Evolutionary conservation across 805 yeast species (phyloP).

Genomic region (Lipomyces yamadae): DNA sequence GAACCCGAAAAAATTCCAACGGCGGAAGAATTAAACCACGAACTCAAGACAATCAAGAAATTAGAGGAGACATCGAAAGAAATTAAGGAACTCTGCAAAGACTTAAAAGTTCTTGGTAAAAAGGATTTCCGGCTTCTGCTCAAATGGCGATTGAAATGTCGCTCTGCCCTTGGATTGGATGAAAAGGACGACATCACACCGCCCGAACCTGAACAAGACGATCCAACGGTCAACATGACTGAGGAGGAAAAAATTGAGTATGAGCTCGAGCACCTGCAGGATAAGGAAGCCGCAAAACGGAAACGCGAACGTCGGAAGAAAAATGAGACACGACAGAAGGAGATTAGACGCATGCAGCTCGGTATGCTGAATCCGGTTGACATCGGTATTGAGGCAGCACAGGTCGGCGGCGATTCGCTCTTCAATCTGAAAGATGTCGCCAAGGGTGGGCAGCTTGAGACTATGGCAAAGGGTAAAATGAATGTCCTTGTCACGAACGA

Average conservation of each 20-base stretch:
- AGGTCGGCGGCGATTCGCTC: slow-evolving; percentile 73
- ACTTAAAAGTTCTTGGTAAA: slow-evolving; percentile 90
- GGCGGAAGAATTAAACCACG: slow-evolving; percentile 42
- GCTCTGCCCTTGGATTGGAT: slow-evolving; percentile 74
- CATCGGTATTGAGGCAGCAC: slow-evolving; percentile 91
- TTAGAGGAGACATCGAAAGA: slow-evolving; percentile 80
- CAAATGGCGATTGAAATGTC: slow-evolving; percentile 86
- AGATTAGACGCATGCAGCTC: slow-evolving; percentile 90
- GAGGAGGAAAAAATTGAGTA: slow-evolving; percentile 90
- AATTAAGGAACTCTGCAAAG: slow-evolving; percentile 80
- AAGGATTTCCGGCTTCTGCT: slow-evolving; percentile 86
- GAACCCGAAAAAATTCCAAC: slow-evolving; percentile 11
- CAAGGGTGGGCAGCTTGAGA: slow-evolving; percentile 68
- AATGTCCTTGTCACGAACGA: slow-evolving; percentile 50
- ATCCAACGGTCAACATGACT: slow-evolving; percentile 41
- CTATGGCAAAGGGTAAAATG: slow-evolving; percentile 40
- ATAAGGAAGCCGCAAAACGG: slow-evolving; percentile 66
- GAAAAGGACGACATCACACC: slow-evolving; percentile 52
- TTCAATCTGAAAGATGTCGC: slow-evolving; percentile 86
- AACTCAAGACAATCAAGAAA: slow-evolving; percentile 72
- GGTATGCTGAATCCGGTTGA: slow-evolving; percentile 92
- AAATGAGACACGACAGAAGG: slow-evolving; percentile 85
- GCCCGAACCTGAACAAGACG: slow-evolving; percentile 60
- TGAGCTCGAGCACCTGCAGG: slow-evolving; percentile 76
- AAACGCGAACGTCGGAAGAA: slow-evolving; percentile 83